Evolutionary conservation across 139 green algal genomes (phyloP).

Genomic region (Closterium sp.): DNA sequence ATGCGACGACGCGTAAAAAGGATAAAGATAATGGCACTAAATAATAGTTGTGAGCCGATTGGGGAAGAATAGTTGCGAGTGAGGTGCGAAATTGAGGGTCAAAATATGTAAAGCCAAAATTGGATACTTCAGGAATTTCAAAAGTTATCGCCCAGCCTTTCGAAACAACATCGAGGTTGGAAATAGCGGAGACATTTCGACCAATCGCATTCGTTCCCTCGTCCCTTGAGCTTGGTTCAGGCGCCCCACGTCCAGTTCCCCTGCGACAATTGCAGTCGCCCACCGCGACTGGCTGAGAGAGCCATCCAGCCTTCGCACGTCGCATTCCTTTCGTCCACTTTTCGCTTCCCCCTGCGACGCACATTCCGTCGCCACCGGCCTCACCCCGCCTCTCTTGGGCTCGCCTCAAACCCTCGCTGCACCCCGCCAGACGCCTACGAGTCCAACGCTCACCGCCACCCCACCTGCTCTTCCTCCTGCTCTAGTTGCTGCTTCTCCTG

Average conservation of each 20-base stretch:
- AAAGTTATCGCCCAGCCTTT: too few relatives aligned
- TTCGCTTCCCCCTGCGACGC: not conserved
- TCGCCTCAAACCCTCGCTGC: not conserved
- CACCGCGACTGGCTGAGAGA: not conserved
- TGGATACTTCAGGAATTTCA: too few relatives aligned
- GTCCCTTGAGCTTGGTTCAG: not conserved
- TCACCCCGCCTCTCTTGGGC: not conserved
- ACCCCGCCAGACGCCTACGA: not conserved
- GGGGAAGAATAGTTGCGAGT: too few relatives aligned
- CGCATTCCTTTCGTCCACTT: not conserved
- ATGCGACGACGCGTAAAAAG: not conserved
- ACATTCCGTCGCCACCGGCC: not conserved
- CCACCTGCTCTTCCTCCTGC: too few relatives aligned
- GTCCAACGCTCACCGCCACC: too few relatives aligned
- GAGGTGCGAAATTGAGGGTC: too few relatives aligned
- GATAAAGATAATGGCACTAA: too few relatives aligned
- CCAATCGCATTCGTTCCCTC: not conserved
- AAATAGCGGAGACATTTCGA: not conserved
- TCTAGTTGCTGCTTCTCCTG: not conserved
- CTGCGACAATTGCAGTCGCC: not conserved
- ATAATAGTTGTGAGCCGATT: too few relatives aligned
- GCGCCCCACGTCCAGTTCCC: not conserved
- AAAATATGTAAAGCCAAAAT: too few relatives aligned
- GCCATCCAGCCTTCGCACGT: not conserved
- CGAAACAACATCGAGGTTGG: not conserved